A percentile compares a stretch with the other conserved stretches of the same genome.
These are phyloP conservation scores for Clarireedia hainanense DNA, from an alignment of 2,329 filamentous ascomycete species.

Conservation along the genomic window DNA sequence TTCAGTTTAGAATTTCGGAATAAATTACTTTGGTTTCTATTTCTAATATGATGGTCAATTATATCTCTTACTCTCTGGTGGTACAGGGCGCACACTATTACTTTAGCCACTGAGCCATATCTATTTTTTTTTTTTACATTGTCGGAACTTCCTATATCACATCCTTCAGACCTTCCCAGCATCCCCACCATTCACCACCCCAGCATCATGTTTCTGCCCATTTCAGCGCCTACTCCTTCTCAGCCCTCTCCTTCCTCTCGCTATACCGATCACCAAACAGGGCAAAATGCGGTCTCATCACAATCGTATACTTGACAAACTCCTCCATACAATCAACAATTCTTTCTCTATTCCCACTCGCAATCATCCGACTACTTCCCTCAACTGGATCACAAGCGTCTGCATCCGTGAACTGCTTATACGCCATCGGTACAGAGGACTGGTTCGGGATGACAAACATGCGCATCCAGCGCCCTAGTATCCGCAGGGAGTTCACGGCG, in stretches of 20 bases:
- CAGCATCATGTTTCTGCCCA: too few species aligned
- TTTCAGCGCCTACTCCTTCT: not conserved
- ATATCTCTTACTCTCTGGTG: too few species aligned
- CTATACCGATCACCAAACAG: conserved; percentile 57
- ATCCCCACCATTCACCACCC: too few species aligned
- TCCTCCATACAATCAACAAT: conserved; percentile 63
- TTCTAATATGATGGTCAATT: too few species aligned
- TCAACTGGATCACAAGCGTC: conserved; percentile 17
- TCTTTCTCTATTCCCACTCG: conserved; percentile 49
- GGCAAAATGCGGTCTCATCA: conserved; percentile 54
- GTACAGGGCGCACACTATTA: too few species aligned
- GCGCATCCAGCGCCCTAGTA: conserved; percentile 62
- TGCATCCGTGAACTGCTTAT: conserved; percentile 52
- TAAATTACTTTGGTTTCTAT: too few species aligned
- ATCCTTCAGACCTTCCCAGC: too few species aligned
- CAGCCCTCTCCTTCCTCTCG: conserved; percentile 38
- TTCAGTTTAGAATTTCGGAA: too few species aligned
- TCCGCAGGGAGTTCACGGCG: conserved; percentile 55
- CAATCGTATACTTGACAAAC: conserved; percentile 59
- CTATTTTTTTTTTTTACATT: too few species aligned
- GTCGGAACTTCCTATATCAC: too few species aligned
- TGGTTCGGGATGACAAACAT: conserved; percentile 64
- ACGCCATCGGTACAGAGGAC: conserved; percentile 54
- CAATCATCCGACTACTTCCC: conserved; percentile 42
- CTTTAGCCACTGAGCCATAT: too few species aligned